Conservation (phyloP, 1,284 basidiomycete genomes). For the Jaminaea rosea region DNA sequence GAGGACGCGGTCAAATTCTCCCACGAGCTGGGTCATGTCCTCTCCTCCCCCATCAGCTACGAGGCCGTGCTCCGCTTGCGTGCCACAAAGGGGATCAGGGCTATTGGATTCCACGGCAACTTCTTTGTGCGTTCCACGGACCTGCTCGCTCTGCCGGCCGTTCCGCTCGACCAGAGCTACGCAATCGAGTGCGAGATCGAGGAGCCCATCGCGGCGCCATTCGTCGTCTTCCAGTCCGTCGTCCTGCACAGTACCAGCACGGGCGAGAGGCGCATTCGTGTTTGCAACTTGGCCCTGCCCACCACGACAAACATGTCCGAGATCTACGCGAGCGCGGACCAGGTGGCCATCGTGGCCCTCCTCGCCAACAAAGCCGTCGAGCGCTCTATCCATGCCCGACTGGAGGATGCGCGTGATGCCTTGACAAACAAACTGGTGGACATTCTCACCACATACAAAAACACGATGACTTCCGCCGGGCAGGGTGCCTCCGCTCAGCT, state of each 20-base stretch:
- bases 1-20: constrained; percentile 98
- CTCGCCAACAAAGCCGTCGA: constrained; percentile 97
- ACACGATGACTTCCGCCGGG: constrained; percentile 87
- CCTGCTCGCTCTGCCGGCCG: constrained; percentile 87
- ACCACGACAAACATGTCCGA: constrained; percentile 88
- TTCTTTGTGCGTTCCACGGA: constrained; percentile 99
- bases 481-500: constrained; percentile 89
- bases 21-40: constrained; percentile 85
- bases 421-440: constrained; percentile 83
- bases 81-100: constrained; percentile 70
- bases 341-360: constrained; percentile 78
- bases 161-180: constrained; percentile 93
- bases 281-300: constrained; percentile 83
- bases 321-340: constrained; percentile 88
- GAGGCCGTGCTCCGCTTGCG: constrained; percentile 97
- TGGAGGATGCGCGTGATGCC: constrained; percentile 90
- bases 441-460: constrained; percentile 84
- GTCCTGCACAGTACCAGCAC: constrained; percentile 92
- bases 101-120: constrained; percentile 98
- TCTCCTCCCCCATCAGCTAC: constrained; percentile 88
- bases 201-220: constrained; percentile 82
- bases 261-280: constrained; percentile 91
- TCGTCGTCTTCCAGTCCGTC: constrained; percentile 92
- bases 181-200: constrained; percentile 95
- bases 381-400: constrained; percentile 68